These are phyloP conservation scores for Neurospora sp. DNA, from an alignment of 495 filamentous ascomycete species.

Conservation along the genomic window DNA sequence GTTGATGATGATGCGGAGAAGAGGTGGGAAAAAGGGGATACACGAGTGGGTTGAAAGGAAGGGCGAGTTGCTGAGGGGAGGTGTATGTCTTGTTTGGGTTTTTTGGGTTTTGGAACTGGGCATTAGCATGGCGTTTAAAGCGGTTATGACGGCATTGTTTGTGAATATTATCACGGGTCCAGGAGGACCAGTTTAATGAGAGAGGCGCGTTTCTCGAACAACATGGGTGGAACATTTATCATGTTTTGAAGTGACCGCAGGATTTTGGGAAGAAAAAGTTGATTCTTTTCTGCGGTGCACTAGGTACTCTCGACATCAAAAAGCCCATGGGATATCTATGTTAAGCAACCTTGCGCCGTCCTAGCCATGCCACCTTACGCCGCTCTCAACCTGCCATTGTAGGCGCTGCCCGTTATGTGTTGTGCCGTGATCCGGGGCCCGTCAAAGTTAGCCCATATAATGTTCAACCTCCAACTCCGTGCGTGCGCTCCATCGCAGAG, in stretches of 20 bases:
- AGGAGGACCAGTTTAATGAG: background rate
- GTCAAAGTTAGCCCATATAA: background rate
- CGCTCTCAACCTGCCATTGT: background rate
- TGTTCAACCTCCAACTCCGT: background rate
- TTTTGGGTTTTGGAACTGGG: background rate
- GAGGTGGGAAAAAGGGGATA: background rate
- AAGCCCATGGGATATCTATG: background rate
- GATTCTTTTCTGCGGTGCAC: background rate
- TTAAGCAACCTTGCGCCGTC: background rate
- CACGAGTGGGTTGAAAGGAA: background rate
- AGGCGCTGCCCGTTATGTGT: background rate
- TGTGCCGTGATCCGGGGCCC: background rate
- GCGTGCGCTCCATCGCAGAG: background rate
- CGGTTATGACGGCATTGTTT: background rate
- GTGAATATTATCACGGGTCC: background rate
- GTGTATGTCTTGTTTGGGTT: background rate
- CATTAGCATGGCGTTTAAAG: constrained; percentile 19
- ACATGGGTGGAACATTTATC: too few species aligned
- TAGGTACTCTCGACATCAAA: background rate
- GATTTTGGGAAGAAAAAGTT: background rate
- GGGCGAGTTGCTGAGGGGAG: background rate
- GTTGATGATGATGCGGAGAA: constrained; percentile 6
- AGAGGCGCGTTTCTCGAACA: background rate
- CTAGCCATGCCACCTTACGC: background rate
- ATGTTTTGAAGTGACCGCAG: background rate